phyloP scores from a whole-genome alignment of 2,329 filamentous ascomycete species.

The Fusarium transvaalense region DNA sequence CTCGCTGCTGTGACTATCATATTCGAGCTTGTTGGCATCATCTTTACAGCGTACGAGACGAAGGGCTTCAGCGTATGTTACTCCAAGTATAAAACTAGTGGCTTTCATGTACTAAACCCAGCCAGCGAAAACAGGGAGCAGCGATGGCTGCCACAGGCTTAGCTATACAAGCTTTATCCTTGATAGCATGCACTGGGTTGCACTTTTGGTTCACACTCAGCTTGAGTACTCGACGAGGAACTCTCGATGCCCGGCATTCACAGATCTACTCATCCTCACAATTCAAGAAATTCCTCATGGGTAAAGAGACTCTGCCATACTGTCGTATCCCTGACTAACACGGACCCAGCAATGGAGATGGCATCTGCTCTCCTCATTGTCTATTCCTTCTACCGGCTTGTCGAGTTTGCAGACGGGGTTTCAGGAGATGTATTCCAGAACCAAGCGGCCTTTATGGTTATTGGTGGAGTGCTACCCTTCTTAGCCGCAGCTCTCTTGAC shows the following conservation, averaged over 20 bases:
- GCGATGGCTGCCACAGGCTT: slow-evolving; percentile 60
- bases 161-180: slow-evolving; percentile 57
- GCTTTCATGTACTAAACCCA: slow-evolving; percentile 26
- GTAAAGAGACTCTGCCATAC: slow-evolving; percentile 51
- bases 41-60: slow-evolving; percentile 56
- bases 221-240: slow-evolving; percentile 54
- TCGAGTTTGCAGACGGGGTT: slow-evolving; percentile 56
- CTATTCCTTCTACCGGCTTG: slow-evolving; percentile 58
- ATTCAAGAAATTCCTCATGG: slow-evolving; percentile 60
- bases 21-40: slow-evolving; percentile 57
- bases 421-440: slow-evolving; percentile 54
- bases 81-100: neutral
- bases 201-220: slow-evolving; percentile 58
- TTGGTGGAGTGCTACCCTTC: slow-evolving; percentile 58
- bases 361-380: slow-evolving; percentile 55
- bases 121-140: slow-evolving; percentile 51
- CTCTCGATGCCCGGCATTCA: slow-evolving; percentile 56
- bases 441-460: slow-evolving; percentile 54
- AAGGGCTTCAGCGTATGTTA: slow-evolving; percentile 53
- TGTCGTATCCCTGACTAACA: slow-evolving; percentile 17
- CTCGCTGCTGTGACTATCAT: slow-evolving; percentile 53
- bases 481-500: slow-evolving; percentile 54
- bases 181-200: slow-evolving; percentile 56
- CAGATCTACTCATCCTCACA: slow-evolving; percentile 57
- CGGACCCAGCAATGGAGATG: slow-evolving; percentile 53